A percentile compares a stretch with the other conserved stretches of the same genome.
These are phyloP conservation scores for Cordyceps tenuipes DNA, from an alignment of 2,329 filamentous ascomycete species.

Conservation along the genomic window DNA sequence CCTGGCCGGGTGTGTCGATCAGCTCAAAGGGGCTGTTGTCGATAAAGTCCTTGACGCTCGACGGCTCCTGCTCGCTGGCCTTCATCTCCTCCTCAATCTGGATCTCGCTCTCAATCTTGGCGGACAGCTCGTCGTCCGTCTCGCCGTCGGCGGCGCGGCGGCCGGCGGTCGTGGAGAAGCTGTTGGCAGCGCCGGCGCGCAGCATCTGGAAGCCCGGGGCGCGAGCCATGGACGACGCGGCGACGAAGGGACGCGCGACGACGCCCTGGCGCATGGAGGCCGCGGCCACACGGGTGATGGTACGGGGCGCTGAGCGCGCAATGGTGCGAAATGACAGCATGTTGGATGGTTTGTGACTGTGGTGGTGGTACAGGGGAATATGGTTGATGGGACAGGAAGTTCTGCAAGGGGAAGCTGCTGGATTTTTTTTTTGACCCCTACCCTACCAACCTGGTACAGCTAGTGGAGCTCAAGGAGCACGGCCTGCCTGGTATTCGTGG, in stretches of 20 bases:
- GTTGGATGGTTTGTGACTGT: constrained; percentile 5
- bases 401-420: neutral
- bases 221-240: constrained; percentile 26
- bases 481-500: constrained; percentile 9
- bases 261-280: constrained; percentile 42
- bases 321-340: constrained; percentile 65
- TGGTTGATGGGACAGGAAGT: neutral
- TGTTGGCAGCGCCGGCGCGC: constrained; percentile 33
- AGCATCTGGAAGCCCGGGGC: constrained; percentile 17
- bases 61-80: constrained; percentile 61
- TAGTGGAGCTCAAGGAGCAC: neutral
- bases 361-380: neutral
- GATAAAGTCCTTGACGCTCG: constrained; percentile 79
- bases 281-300: constrained; percentile 48
- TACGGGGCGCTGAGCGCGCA: constrained; percentile 59
- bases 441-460: too few relatives aligned
- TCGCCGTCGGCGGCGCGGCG: constrained; percentile 34
- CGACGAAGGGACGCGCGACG: constrained; percentile 33
- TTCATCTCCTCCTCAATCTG: constrained; percentile 76
- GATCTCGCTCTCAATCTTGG: constrained; percentile 80
- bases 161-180: constrained; percentile 38
- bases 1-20: constrained; percentile 71
- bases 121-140: constrained; percentile 70
- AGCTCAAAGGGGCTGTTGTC: constrained; percentile 79
- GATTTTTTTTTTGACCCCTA: constrained; percentile 6